Evolutionary conservation across 2,329 filamentous ascomycete genomes (phyloP), one percentile per base, ranked within the genome.

Genomic region (Penicillium sp.): DNA sequence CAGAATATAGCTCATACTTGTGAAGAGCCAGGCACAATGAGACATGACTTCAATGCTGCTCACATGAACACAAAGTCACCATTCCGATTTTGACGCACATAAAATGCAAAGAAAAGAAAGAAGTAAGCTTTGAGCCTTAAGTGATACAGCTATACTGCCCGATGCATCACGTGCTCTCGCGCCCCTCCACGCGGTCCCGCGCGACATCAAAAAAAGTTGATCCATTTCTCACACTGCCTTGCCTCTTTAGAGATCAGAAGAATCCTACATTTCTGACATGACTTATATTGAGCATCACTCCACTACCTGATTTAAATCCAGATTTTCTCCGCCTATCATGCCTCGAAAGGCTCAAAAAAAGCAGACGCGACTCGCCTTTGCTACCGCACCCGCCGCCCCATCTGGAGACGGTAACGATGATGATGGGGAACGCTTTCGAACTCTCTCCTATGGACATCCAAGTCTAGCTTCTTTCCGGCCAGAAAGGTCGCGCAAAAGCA

Each of bases 321-420:
- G 8, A 16, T 11, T 14, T n/a, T 48, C 31, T 53, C 56, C 19
- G 10, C 39, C 39, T 49, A 49, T 26, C 11, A 73, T 73, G 72
- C 67, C 71, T 57, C 68, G 70, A 63, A 70, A 63, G 51, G 60
- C 64, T 45, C 61, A 62, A 45, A 73, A 72, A 60, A 74, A 74
- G 62, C 77, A 80, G 64, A 75, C 77, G 50, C 75, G 74, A 48
- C 71, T 80, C 39, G 63, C 74, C n/a, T 79, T 79, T 61, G 70
- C 73, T 16, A 66, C 77, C 22, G 70, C 73, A 11, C 66, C 77
- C 22, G 53, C 73, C 14, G 57, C 68, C 31, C 67, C 71, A 13
- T n/a, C 58, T 5, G 47, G 24, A 2, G 43, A 56, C 16, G 64
- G 61, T 10, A 60, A 61, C 16, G 61, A 63, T 2, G 62, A 62